A percentile compares a stretch with the other conserved stretches of the same genome.
phyloP scores from a whole-genome alignment of 768 basidiomycete species.

The Xerocomellus intermedius region DNA sequence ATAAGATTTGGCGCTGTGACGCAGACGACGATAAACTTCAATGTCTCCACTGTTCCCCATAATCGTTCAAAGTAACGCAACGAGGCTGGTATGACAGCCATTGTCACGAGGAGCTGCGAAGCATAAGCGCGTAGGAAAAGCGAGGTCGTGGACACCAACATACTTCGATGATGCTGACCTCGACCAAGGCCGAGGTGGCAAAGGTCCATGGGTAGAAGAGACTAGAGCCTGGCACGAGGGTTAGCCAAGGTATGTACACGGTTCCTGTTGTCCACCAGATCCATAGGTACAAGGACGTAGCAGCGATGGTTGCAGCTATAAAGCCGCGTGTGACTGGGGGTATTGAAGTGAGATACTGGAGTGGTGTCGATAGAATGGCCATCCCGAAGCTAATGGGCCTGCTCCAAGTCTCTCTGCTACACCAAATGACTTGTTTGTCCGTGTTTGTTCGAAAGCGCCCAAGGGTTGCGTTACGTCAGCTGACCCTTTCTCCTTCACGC shows the following conservation, averaged over 20 bases:
- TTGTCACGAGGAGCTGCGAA: slow-evolving; percentile 68
- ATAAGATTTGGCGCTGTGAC: slow-evolving; percentile 85
- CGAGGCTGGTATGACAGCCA: slow-evolving; percentile 77
- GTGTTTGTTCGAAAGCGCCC: slow-evolving; percentile 19
- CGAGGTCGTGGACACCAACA: slow-evolving; percentile 26
- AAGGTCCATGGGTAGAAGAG: slow-evolving; percentile 92
- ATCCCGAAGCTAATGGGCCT: slow-evolving; percentile 37
- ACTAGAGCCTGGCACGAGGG: slow-evolving; percentile 77
- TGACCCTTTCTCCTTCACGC: slow-evolving; percentile 6
- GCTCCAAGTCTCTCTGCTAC: background rate
- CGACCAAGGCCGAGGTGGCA: slow-evolving; percentile 84
- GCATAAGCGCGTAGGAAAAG: slow-evolving; percentile 4
- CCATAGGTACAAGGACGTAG: slow-evolving; percentile 63
- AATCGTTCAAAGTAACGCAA: slow-evolving; percentile 90
- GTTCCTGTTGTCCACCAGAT: slow-evolving; percentile 52
- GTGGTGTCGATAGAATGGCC: slow-evolving; percentile 74
- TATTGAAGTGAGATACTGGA: slow-evolving; percentile 65
- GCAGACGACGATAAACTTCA: slow-evolving; percentile 82
- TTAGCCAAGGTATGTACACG: slow-evolving; percentile 61
- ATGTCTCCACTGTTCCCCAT: slow-evolving; percentile 85
- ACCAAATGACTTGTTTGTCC: slow-evolving; percentile 20
- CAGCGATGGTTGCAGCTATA: slow-evolving; percentile 56
- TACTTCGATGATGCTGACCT: slow-evolving; percentile 82
- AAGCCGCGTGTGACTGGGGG: slow-evolving; percentile 79
- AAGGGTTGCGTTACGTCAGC: slow-evolving; percentile 33